Evolutionary conservation across 257 asterid genomes (phyloP).

Genomic region (Leonotis leonurus): DNA sequence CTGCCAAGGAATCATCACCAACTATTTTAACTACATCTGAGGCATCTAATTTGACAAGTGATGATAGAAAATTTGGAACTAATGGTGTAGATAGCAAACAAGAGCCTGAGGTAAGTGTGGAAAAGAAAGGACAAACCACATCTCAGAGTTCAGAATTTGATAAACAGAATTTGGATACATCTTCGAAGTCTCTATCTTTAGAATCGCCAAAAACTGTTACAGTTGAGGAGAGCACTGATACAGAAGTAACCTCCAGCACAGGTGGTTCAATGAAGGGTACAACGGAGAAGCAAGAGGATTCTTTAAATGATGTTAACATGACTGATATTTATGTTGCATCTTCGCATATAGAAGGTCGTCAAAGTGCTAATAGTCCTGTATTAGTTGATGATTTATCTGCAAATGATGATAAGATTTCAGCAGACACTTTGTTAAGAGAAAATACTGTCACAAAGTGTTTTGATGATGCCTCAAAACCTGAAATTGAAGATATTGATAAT

Average conservation of each 20-base stretch:
- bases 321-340: conserved; percentile 23
- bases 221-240: conserved; percentile 22
- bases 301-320: conserved; percentile 23
- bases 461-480: conserved; percentile 29
- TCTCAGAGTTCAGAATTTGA: conserved; percentile 21
- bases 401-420: conserved; percentile 19
- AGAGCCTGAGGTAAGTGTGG: conserved; percentile 22
- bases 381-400: conserved; percentile 18
- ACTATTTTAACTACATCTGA: conserved; percentile 23
- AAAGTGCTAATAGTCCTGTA: conserved; percentile 9
- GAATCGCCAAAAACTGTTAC: conserved; percentile 31
- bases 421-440: conserved; percentile 13
- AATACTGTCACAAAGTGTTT: conserved; percentile 11
- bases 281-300: conserved; percentile 22
- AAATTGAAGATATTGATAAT: conserved; percentile 27
- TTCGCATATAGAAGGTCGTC: conserved; percentile 9
- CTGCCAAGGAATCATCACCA: conserved; percentile 20
- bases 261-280: conserved; percentile 10
- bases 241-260: conserved; percentile 14
- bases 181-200: conserved; percentile 24
- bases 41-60: conserved; percentile 17
- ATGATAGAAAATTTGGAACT: conserved; percentile 17
- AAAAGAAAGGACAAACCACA: conserved; percentile 19
- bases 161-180: conserved; percentile 16
- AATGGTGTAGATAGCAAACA: conserved; percentile 15